These are phyloP conservation scores for Aspergillus steynii DNA, from an alignment of 495 filamentous ascomycete genomes.

Conservation along the genomic window DNA sequence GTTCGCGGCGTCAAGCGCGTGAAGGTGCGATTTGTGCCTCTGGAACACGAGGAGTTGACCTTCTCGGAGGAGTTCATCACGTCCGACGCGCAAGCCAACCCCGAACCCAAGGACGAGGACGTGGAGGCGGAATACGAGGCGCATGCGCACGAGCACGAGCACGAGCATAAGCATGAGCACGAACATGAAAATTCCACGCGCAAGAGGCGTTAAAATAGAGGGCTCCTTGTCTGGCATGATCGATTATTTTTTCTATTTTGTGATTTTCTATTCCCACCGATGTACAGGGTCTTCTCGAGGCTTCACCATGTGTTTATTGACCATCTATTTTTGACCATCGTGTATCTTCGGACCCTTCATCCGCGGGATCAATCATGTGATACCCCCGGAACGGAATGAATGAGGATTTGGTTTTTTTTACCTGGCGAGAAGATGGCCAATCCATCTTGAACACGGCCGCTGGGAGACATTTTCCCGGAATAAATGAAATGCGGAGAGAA, in stretches of 20 bases:
- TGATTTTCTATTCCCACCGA: background rate
- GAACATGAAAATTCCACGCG: conserved; percentile 20
- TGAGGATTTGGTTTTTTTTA: background rate
- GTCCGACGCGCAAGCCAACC: conserved; percentile 59
- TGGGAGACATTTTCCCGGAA: background rate
- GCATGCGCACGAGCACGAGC: conserved; percentile 25
- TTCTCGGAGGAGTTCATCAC: conserved; percentile 80
- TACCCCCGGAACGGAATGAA: background rate
- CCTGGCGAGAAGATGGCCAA: no score
- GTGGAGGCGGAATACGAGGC: conserved; percentile 29
- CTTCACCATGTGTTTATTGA: background rate
- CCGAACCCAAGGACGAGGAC: conserved; percentile 60
- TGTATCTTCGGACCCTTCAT: background rate
- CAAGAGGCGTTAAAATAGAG: conserved; percentile 28
- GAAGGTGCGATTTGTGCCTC: conserved; percentile 77
- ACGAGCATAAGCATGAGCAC: background rate
- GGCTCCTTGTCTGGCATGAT: background rate
- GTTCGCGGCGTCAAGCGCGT: conserved; percentile 81
- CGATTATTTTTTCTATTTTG: conserved; percentile 2
- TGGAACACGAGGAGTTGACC: conserved; percentile 47
- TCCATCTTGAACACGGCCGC: no score
- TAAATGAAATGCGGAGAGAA: background rate
- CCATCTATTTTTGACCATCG: background rate
- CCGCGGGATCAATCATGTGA: background rate
- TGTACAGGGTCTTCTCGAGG: background rate